phyloP scores from a whole-genome alignment of 106 monocot genomes.

The Amphibolis antarctica region DNA sequence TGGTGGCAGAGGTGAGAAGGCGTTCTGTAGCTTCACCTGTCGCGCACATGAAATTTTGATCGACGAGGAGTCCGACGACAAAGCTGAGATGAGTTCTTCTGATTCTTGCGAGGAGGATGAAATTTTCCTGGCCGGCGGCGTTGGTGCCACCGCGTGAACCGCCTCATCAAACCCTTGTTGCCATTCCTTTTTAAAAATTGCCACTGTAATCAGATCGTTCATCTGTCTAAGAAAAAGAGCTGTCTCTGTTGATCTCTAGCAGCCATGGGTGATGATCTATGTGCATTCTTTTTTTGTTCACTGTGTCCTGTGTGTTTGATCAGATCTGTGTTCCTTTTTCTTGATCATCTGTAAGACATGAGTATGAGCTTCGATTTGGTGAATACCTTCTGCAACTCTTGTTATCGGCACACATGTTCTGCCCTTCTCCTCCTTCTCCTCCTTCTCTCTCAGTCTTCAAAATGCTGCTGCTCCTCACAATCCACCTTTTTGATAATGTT shows the following conservation, averaged over 20 bases:
- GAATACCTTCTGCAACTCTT: no score
- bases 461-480: no score
- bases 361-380: no score
- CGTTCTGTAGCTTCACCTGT: slow-evolving; percentile 59
- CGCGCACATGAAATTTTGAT: slow-evolving; percentile 48
- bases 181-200: neutral
- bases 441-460: no score
- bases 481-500: no score
- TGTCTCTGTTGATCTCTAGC: slow-evolving; percentile 11
- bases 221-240: no score
- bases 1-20: slow-evolving; percentile 69
- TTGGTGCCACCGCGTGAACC: neutral
- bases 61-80: slow-evolving; percentile 33
- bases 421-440: no score
- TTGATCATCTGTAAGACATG: neutral
- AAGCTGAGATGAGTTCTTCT: neutral
- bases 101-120: neutral
- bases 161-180: neutral
- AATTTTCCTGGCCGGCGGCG: slow-evolving; percentile 2
- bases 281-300: slow-evolving; percentile 10
- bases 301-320: no score
- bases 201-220: slow-evolving; percentile 4
- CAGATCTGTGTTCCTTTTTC: neutral
- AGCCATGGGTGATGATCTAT: slow-evolving; percentile 18
- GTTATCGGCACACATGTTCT: no score